Evolutionary conservation across 805 yeast genomes (phyloP), one percentile per base, ranked within the genome.

Genomic region (Yarrowia deformans): DNA sequence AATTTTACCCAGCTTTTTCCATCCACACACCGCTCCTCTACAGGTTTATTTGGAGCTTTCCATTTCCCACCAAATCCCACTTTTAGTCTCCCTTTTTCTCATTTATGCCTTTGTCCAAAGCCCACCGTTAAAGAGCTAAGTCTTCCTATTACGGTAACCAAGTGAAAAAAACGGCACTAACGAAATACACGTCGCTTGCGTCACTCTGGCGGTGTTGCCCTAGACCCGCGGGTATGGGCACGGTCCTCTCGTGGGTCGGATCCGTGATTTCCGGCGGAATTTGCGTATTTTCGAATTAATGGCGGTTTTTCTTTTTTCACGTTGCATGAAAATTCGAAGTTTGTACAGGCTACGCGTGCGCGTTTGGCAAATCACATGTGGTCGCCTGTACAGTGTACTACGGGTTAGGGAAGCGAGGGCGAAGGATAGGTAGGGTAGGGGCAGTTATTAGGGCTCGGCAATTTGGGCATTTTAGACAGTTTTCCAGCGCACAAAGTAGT

Each of bases 61-160:
- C 29, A 23, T 23, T 23, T 23, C n/a, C n/a, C n/a, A n/a, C n/a
- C n/a, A 49, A 49, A 49, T 34, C 3, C 34, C 50, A 46, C 29
- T 4, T n/a, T 16, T 49, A 5, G 32, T 16, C 8, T 7, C 9
- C 7, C 35, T 7, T 32, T 32, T 23, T 49, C 32, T 29, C 37
- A 1, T 1, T 18, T 8, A 2, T 35, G n/a, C 12, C 40, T 52
- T 39, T 54, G 45, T 42, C 9, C 19, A 5, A 14, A 35, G 39
- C 39, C 42, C 50, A 34, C 50, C 46, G 40, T 58, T 58, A 29
- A 23, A 39, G 29, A 23, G 4, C 29, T 55, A 40, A 45, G 42
- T 34, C 50, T 58, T 58, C 66, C 66, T 58, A 58, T 16, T 58
- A 29, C 29, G 32, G 66, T 58, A 58, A 43, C 39, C 40, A 56